Conservation (phyloP, 2,329 filamentous ascomycete genomes). For the Grosmannia clavigera region DNA sequence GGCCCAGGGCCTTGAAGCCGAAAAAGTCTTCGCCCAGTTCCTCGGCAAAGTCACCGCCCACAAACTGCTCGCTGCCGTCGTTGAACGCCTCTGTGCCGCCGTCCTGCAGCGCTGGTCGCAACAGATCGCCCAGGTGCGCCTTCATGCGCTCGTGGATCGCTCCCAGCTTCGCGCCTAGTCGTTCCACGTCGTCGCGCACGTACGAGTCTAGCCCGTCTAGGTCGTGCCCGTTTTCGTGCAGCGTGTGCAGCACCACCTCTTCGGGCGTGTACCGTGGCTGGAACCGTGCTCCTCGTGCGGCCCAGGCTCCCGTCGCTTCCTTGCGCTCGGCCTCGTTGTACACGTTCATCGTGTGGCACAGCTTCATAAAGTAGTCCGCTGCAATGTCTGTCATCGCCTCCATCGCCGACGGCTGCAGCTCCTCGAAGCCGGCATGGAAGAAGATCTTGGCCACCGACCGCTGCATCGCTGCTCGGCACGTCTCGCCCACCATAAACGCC, state of each 20-base stretch:
- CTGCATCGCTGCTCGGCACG: conserved; percentile 74
- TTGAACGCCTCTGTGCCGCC: conserved; percentile 80
- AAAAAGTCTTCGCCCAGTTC: conserved; percentile 99
- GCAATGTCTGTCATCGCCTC: conserved; percentile 85
- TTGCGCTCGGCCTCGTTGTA: conserved; percentile 78
- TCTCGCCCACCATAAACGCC: conserved; percentile 71
- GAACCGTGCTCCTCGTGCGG: conserved; percentile 29
- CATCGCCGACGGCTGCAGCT: conserved; percentile 87
- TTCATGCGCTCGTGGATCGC: conserved; percentile 94
- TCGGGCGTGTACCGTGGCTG: conserved; percentile 66
- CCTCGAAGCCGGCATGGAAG: conserved; percentile 93
- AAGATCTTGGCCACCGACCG: conserved; percentile 89
- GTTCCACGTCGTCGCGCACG: conserved; percentile 86
- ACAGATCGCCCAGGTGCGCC: conserved; percentile 77
- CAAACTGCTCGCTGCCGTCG: conserved; percentile 93
- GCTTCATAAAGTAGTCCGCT: conserved; percentile 76
- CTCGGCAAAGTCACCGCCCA: conserved; percentile 92
- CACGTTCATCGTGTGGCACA: conserved; percentile 65
- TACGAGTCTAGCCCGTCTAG: conserved; percentile 73
- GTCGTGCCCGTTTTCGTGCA: conserved; percentile 74
- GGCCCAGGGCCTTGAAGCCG: conserved; percentile 86
- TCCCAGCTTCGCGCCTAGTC: conserved; percentile 64
- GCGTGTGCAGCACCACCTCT: conserved; percentile 74
- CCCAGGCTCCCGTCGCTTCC: conserved; percentile 31
- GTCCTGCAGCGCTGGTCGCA: conserved; percentile 78